A percentile compares a stretch with the other conserved stretches of the same genome.
Evolutionary conservation across 805 yeast genomes (phyloP).

Genomic region (Hanseniaspora occidentalis): DNA sequence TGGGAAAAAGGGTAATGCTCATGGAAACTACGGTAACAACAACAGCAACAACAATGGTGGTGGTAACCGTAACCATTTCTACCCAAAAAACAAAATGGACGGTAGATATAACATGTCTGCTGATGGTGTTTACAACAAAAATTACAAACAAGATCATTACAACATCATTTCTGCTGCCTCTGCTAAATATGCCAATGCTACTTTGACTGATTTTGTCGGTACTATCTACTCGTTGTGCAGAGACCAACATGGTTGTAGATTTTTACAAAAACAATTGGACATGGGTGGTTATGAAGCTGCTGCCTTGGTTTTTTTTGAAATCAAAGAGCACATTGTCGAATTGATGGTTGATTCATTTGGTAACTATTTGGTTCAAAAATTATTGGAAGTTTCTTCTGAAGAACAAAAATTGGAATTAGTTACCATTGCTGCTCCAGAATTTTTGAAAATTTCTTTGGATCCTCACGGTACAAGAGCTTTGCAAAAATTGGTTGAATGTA

Average conservation of each 20-base stretch:
- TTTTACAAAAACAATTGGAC: slow-evolving; percentile 78
- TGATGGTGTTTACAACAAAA: slow-evolving; percentile 9
- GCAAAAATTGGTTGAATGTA: slow-evolving; percentile 81
- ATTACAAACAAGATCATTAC: slow-evolving; percentile 7
- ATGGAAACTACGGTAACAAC: slow-evolving; percentile 2
- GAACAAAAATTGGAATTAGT: slow-evolving; percentile 63
- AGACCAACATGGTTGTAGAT: slow-evolving; percentile 95
- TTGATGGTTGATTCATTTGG: slow-evolving; percentile 95
- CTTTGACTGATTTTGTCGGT: slow-evolving; percentile 55
- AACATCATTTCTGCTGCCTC: slow-evolving; percentile 41
- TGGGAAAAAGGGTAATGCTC: slow-evolving; percentile 5
- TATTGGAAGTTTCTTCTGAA: slow-evolving; percentile 61
- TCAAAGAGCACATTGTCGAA: slow-evolving; percentile 64
- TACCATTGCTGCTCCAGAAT: slow-evolving; percentile 55
- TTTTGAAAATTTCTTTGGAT: slow-evolving; percentile 72
- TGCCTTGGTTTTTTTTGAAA: slow-evolving; percentile 68
- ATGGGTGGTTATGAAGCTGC: slow-evolving; percentile 48
- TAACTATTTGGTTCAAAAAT: slow-evolving; percentile 85
- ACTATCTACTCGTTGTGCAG: slow-evolving; percentile 72
- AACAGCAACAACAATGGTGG: slow-evolving; percentile 5
- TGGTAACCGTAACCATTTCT: slow-evolving; percentile 11
- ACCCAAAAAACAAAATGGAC: slow-evolving; percentile 10
- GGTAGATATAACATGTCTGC: slow-evolving; percentile 16
- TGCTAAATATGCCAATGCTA: slow-evolving; percentile 53
- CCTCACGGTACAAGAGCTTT: slow-evolving; percentile 96